phyloP scores from a whole-genome alignment of 2,329 filamentous ascomycete species.

The Neophaeococcomyces mojaviensis region DNA sequence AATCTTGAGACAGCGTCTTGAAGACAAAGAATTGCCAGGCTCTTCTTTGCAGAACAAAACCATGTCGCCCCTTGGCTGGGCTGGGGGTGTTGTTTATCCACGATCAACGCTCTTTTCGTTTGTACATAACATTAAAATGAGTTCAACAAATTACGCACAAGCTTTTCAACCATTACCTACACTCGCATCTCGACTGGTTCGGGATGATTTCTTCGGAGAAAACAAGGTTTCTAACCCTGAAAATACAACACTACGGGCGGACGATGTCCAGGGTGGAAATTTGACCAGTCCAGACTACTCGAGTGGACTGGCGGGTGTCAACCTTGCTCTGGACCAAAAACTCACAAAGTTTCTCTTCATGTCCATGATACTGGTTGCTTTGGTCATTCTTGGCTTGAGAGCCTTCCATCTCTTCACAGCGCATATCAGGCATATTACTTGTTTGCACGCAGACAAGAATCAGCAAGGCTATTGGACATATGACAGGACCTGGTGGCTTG shows the following conservation, averaged over 20 bases:
- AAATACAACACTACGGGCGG: no score
- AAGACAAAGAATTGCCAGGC: no score
- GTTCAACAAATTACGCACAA: no score
- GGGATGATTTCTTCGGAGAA: neutral
- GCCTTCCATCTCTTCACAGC: constrained; percentile 37
- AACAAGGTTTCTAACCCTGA: neutral
- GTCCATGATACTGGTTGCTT: constrained; percentile 25
- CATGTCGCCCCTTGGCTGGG: no score
- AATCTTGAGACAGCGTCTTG: no score
- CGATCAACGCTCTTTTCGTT: no score
- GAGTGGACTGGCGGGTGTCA: constrained; percentile 22
- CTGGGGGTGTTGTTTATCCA: no score
- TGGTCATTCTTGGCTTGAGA: constrained; percentile 33
- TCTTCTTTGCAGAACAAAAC: no score
- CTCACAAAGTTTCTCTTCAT: constrained; percentile 27
- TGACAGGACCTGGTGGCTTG: constrained; percentile 35
- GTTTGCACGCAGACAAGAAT: constrained; percentile 28
- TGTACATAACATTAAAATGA: no score
- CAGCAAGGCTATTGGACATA: constrained; percentile 41
- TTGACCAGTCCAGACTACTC: constrained; percentile 10
- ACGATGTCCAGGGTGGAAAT: neutral
- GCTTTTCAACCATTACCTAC: neutral
- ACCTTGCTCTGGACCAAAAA: constrained; percentile 18
- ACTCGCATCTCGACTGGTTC: neutral
- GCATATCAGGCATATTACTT: constrained; percentile 38